Evolutionary conservation across 805 yeast species (phyloP).

Genomic region (Candida odintsovae): DNA sequence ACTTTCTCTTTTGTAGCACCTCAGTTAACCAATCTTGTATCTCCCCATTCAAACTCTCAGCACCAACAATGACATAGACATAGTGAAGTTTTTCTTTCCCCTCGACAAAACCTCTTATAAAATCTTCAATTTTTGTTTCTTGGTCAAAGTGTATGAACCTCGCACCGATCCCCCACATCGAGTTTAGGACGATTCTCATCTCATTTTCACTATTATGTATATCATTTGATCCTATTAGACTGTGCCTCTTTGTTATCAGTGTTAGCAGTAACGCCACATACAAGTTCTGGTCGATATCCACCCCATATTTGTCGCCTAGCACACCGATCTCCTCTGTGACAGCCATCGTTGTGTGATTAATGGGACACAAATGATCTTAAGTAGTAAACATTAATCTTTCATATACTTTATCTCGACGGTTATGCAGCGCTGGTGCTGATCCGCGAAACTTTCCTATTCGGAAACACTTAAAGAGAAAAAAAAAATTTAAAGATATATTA

Average conservation of each 20-base stretch:
- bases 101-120: not conserved
- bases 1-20: conserved; percentile 16
- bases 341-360: not conserved
- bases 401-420: not conserved
- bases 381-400: not conserved
- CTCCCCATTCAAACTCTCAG: conserved; percentile 9
- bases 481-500: too few relatives aligned
- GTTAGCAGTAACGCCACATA: not conserved
- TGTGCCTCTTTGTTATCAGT: conserved; percentile 21
- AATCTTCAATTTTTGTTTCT: not conserved
- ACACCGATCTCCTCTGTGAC: not conserved
- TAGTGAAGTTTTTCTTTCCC: not conserved
- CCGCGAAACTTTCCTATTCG: too few relatives aligned
- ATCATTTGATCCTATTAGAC: conserved; percentile 20
- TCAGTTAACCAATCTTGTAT: conserved; percentile 4
- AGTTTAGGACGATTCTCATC: conserved; percentile 10
- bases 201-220: conserved; percentile 12
- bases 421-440: too few relatives aligned
- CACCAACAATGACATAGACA: conserved; percentile 7
- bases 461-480: too few relatives aligned
- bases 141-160: not conserved
- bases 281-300: not conserved
- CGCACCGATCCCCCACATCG: conserved; percentile 8
- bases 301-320: not conserved
- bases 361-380: too few relatives aligned